Conservation (phyloP, 805 yeast genomes). For the Zygotorulaspora chibaensis region DNA sequence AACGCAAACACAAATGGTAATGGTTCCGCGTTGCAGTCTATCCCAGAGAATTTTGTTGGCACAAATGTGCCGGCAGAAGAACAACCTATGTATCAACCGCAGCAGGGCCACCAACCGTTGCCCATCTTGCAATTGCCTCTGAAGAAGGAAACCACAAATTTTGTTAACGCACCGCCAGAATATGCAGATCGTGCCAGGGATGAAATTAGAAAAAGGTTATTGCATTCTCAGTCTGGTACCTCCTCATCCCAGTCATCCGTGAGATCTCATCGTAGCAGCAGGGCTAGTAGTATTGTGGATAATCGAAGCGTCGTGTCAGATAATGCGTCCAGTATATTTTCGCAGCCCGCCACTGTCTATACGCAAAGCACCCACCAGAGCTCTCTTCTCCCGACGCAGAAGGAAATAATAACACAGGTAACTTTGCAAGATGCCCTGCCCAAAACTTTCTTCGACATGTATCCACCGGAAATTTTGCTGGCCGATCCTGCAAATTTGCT, state of each 20-base stretch:
- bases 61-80: conserved; percentile 1
- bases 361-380: conserved; percentile 19
- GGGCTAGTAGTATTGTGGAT: conserved; percentile 11
- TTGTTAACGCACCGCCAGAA: conserved; percentile 35
- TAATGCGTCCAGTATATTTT: conserved; percentile 27
- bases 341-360: conserved; percentile 23
- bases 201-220: conserved; percentile 31
- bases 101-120: conserved; percentile 4
- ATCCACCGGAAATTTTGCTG: conserved; percentile 50
- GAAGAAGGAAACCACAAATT: conserved; percentile 17
- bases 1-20: conserved; percentile 2
- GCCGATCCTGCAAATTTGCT: conserved; percentile 39
- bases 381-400: conserved; percentile 4
- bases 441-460: conserved; percentile 48
- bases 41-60: conserved; percentile 7
- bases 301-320: conserved; percentile 20
- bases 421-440: conserved; percentile 53
- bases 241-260: conserved; percentile 6
- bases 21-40: conserved; percentile 4
- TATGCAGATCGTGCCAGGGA: conserved; percentile 35
- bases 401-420: conserved; percentile 21
- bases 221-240: conserved; percentile 11
- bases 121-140: conserved; percentile 3
- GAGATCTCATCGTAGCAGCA: conserved; percentile 4
- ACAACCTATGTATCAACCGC: conserved; percentile 2